Conservation (phyloP, 257 asterid species). For the Scutellaria barbata region DNA sequence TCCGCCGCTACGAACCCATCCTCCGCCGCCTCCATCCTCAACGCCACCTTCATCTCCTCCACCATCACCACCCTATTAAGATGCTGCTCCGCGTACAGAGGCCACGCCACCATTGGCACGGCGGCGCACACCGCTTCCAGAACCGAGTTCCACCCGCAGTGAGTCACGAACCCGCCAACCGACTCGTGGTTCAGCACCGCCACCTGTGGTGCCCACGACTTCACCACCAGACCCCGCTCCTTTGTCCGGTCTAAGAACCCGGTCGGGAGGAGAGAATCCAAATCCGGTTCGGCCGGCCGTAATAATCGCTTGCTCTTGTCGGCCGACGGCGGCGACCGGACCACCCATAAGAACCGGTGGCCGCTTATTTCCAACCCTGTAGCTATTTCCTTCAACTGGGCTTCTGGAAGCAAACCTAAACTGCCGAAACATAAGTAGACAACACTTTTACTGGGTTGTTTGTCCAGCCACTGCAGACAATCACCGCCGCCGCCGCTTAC, state of each 20-base stretch:
- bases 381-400: constrained; percentile 55
- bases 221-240: constrained; percentile 51
- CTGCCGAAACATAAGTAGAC: constrained; percentile 70
- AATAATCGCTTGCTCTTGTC: constrained; percentile 37
- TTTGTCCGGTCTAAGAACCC: constrained; percentile 58
- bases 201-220: constrained; percentile 71
- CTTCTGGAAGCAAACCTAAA: constrained; percentile 42
- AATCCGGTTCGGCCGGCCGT: constrained; percentile 46
- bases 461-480: constrained; percentile 63
- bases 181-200: constrained; percentile 54
- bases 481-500: constrained; percentile 31
- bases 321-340: constrained; percentile 50
- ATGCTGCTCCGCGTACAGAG: constrained; percentile 67
- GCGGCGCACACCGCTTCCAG: constrained; percentile 59
- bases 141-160: constrained; percentile 75
- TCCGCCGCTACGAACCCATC: constrained; percentile 51
- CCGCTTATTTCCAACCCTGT: constrained; percentile 55
- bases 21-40: constrained; percentile 39
- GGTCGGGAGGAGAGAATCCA: constrained; percentile 48
- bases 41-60: constrained; percentile 58
- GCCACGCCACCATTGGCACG: constrained; percentile 77
- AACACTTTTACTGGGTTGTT: constrained; percentile 59
- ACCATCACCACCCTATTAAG: constrained; percentile 49
- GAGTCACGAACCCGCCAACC: constrained; percentile 69
- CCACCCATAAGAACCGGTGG: constrained; percentile 60